phyloP scores from a whole-genome alignment of 192 early-diverging fungal genomes.

The Coemansia sp. region DNA sequence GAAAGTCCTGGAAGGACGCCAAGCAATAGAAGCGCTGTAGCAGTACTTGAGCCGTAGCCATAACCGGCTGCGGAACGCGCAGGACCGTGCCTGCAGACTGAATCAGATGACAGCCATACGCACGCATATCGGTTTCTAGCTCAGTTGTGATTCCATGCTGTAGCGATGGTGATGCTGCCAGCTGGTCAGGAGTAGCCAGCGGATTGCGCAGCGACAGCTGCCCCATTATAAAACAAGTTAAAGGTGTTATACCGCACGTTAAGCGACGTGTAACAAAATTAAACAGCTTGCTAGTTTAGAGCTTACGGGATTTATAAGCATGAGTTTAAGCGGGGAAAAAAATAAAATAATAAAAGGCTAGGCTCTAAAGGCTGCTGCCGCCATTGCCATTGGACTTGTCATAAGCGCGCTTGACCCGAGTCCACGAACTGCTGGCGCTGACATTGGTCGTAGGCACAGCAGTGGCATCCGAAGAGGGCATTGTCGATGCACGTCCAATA shows the following conservation, averaged over 20 bases:
- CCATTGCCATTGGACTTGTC: conserved; percentile 18
- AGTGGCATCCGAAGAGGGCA: conserved; percentile 33
- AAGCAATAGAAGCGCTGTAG: conserved; percentile 91
- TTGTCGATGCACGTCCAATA: conserved; percentile 17
- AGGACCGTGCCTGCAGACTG: conserved; percentile 76
- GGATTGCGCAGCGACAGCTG: conserved; percentile 77
- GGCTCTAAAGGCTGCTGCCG: background rate
- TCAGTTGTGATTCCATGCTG: conserved; percentile 59
- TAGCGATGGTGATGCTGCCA: conserved; percentile 64
- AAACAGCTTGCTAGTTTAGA: too few species aligned
- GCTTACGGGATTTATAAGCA: too few species aligned
- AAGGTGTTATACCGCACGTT: too few species aligned
- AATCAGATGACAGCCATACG: conserved; percentile 79
- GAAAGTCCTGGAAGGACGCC: conserved; percentile 69
- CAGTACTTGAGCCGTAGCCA: conserved; percentile 94
- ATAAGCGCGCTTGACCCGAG: conserved; percentile 35
- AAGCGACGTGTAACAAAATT: too few species aligned
- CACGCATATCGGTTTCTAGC: conserved; percentile 71
- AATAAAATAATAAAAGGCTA: background rate
- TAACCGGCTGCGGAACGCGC: conserved; percentile 82
- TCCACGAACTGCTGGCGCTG: conserved; percentile 51
- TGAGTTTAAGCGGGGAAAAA: too few species aligned
- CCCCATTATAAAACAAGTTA: conserved; percentile 14
- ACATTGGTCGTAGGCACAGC: conserved; percentile 27
- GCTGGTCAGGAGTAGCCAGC: conserved; percentile 68